Evolutionary conservation across 306 rosid species (phyloP), one percentile per base, ranked within the genome.

Genomic region (Cucurbita argyrosperma): DNA sequence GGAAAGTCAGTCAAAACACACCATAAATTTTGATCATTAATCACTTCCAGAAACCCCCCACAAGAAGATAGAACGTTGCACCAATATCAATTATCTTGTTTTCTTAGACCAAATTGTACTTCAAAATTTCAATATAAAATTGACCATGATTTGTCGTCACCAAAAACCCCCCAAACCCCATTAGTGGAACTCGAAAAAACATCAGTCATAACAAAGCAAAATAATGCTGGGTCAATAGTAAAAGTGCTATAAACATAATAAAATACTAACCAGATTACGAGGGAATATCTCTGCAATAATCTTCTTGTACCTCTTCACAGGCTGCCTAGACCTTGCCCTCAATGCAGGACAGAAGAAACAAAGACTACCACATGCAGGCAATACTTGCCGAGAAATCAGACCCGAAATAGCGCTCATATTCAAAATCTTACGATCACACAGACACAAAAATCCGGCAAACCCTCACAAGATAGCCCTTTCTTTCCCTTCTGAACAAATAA

Each of bases 221-320:
- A 68, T 23, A 47, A 68, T 61, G 42, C 40, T 37, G 26, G 74
- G 7, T 21, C 43, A 47, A 37, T 52, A 35, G 30, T 35, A 7
- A 49, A 72, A 72, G 42, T 8, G 19, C 52, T 3, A 37, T 38
- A 13, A 72, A 38, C 47, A 72, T n/a, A 19, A 51, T 21, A 57
- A 74, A 60, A 12, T 14, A 63, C 87, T 14, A 0, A 94, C 99
- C 99, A 80, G 89, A 67, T 87, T 84, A 16, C 91, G 96, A 74
- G 99, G 99, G 51, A 95, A 91, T 82, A 89, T 89, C 8, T 91
- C 97, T 58, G 97, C 88, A 42, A 95, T 88, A 81, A 95, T 91
- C 88, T 90, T 95, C 96, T 95, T 95, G 92, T 95, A 95, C 84
- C 99, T 88, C 92, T 95, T 95, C 51, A 95, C 96, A 37, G 99